Percentiles rank a stretch among this genome's conserved stretches.
Conservation (phyloP, 805 yeast species). For the Saturnispora besseyi region DNA sequence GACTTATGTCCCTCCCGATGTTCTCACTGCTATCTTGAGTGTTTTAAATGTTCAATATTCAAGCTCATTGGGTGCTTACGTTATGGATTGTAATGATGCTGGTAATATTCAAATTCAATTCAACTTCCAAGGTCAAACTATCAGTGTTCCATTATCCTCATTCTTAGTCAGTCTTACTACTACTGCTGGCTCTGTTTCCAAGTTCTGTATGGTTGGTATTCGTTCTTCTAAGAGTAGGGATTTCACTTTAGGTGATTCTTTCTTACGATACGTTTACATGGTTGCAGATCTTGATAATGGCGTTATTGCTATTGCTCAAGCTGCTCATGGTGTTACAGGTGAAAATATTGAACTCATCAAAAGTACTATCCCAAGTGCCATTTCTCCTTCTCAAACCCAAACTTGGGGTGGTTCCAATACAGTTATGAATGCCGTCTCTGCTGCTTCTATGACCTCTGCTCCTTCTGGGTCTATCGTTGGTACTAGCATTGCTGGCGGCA, state of each 20-base stretch:
- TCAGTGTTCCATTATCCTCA: slow-evolving; percentile 39
- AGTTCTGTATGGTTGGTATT: slow-evolving; percentile 39
- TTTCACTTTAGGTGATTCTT: slow-evolving; percentile 45
- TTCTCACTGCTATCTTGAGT: slow-evolving; percentile 19
- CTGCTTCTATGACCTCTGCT: slow-evolving; percentile 7
- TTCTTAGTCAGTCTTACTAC: slow-evolving; percentile 18
- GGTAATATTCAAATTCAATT: slow-evolving; percentile 29
- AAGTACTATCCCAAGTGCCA: slow-evolving; percentile 41
- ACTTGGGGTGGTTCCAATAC: slow-evolving; percentile 26
- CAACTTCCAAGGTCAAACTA: slow-evolving; percentile 47
- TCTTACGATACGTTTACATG: slow-evolving; percentile 43
- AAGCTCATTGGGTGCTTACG: slow-evolving; percentile 34
- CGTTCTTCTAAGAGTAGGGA: slow-evolving; percentile 26
- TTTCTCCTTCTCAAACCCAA: slow-evolving; percentile 35
- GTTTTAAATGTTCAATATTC: slow-evolving; percentile 37
- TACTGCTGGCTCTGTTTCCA: slow-evolving; percentile 17
- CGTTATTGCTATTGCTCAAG: slow-evolving; percentile 36
- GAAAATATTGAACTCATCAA: slow-evolving; percentile 30
- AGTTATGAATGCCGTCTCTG: slow-evolving; percentile 1
- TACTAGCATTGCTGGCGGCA: neutral
- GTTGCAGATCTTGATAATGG: slow-evolving; percentile 45
- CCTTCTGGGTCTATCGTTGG: neutral
- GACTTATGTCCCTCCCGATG: slow-evolving; percentile 34
- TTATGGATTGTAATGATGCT: slow-evolving; percentile 33
- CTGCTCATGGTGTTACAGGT: slow-evolving; percentile 23